A percentile compares a stretch with the other conserved stretches of the same genome.
phyloP scores from a whole-genome alignment of 106 monocot species.

The Phalaenopsis aphrodite region DNA sequence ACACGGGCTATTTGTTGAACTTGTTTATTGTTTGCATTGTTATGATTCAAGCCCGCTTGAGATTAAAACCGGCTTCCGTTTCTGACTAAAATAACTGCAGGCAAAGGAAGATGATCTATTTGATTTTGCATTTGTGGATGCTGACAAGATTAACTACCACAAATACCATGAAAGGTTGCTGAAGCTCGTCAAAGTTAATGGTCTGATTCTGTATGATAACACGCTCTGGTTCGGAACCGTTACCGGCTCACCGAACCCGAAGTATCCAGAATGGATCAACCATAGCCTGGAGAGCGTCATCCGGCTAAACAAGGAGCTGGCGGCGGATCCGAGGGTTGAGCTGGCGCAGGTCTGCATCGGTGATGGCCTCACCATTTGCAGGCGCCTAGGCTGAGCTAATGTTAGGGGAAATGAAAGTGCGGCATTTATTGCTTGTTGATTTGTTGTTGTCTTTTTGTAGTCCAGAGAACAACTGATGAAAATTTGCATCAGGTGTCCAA shows the following conservation, averaged over 20 bases:
- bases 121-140: constrained; percentile 35
- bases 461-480: too few species aligned
- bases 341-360: constrained; percentile 27
- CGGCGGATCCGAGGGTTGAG: constrained; percentile 31
- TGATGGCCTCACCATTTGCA: constrained; percentile 40
- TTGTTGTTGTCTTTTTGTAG: too few species aligned
- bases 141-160: constrained; percentile 17
- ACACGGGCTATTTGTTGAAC: too few species aligned
- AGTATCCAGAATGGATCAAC: background rate
- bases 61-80: too few species aligned
- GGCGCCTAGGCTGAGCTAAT: constrained; percentile 22
- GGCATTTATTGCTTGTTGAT: too few species aligned
- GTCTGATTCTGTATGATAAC: constrained; percentile 43
- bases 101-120: constrained; percentile 3
- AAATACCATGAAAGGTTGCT: constrained; percentile 26
- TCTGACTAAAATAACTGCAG: background rate
- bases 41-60: too few species aligned
- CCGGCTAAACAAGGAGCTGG: constrained; percentile 30
- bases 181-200: constrained; percentile 32
- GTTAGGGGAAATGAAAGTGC: background rate
- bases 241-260: constrained; percentile 5
- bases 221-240: constrained; percentile 42
- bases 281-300: background rate
- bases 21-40: too few species aligned
- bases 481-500: too few species aligned